phyloP scores from a whole-genome alignment of 495 filamentous ascomycete genomes.

The Trichoderma parareesei region DNA sequence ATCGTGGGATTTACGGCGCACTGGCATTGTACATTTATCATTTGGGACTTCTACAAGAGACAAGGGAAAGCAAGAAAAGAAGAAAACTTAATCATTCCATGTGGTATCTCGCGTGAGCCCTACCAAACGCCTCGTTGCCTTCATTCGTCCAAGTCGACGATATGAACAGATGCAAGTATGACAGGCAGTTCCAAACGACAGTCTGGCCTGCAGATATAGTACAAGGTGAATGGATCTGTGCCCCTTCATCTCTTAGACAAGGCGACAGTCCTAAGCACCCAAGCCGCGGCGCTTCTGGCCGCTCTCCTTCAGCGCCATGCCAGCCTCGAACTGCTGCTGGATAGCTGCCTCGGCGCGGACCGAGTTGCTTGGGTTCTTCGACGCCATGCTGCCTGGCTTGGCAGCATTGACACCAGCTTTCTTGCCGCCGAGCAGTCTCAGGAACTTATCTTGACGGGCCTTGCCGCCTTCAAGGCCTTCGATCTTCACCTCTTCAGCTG shows the following conservation, averaged over 20 bases:
- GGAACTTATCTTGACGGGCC: conserved; percentile 47
- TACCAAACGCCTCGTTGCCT: background rate
- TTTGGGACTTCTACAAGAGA: background rate
- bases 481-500: conserved; percentile 43
- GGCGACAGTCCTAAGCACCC: conserved; percentile 34
- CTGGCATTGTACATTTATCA: background rate
- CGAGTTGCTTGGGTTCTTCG: conserved; percentile 23
- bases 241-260: background rate
- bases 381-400: conserved; percentile 11
- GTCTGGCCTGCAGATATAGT: background rate
- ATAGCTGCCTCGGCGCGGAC: conserved; percentile 43
- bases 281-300: conserved; percentile 44
- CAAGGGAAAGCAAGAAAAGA: background rate
- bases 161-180: conserved; percentile 2
- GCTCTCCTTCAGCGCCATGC: conserved; percentile 47
- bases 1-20: conserved; percentile 5
- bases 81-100: background rate
- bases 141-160: background rate
- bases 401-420: conserved; percentile 22
- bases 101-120: conserved; percentile 3
- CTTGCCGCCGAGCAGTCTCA: conserved; percentile 47
- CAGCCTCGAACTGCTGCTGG: conserved; percentile 49
- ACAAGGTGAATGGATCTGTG: background rate
- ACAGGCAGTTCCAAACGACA: background rate
- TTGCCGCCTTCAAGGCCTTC: conserved; percentile 41